Base-by-base conservation (phyloP, 768 basidiomycete species). In the Mycena vulgaris region DNA sequence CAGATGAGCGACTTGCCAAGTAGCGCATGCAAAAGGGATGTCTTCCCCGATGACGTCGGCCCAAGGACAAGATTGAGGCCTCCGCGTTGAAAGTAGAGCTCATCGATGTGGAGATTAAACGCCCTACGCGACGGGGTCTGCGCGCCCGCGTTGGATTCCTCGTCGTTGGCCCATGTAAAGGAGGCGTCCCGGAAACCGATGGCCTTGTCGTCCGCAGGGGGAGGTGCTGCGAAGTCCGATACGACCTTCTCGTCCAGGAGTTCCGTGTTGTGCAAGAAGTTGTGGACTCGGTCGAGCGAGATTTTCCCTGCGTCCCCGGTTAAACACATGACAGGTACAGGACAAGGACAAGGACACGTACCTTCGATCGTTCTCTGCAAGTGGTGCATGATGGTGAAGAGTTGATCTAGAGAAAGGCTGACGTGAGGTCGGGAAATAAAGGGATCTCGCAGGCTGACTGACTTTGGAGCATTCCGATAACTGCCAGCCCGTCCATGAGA, bases 1-100 rank as follows among this genome's bases (percentile, higher is more conserved):
- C 21, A 23, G 13, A 19, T 19, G n/a, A 5, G 23, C 53, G 27
- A n/a, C 58, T 25, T 60, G 81, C 84, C 85, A 8, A 90, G 83
- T 40, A 91, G 78, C 2, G 91, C 90, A 89, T 91, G 90, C n/a
- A 91, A 80, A 37, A 91, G 74, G 0, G 89, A 90, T 0, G 91
- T 91, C 80, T 91, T 92, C 4, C 90, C 91, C 70, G 66, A 21
- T 10, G 14, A 17, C 5, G 90, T 90, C 7, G 89, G 87, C 0
- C 90, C 90, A 48, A 91, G 79, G 21, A 92, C 85, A 57, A 90
- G 80, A 68, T 92, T 91, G 58, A 90, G 82, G 61, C 80, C 74
- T 9, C 86, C 86, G 14, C 77, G 83, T 69, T 84, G 83, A 83
- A 93, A 93, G 5, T 83, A 40, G 1, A 92, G 69, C 51, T 90